A percentile compares a stretch with the other conserved stretches of the same genome.
Conservation (phyloP, 2,329 filamentous ascomycete species). For the Paraphaeosphaeria sporulosa region DNA sequence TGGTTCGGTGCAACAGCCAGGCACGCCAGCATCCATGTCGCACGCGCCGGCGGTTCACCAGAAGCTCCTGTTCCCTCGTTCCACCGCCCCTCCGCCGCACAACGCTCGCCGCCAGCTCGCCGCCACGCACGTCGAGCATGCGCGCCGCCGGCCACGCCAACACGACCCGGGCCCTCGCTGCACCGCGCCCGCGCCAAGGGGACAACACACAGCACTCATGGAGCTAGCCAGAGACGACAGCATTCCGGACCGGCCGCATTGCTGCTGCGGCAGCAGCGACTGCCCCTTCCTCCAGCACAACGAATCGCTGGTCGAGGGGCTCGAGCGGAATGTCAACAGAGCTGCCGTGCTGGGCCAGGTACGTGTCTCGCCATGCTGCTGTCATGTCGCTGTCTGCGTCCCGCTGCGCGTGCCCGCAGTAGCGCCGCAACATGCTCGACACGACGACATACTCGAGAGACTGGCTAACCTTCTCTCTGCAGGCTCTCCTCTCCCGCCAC, state of each 20-base stretch:
- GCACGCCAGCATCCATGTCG: constrained; percentile 2
- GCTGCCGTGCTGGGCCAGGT: constrained; percentile 93
- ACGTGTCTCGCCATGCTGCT: constrained; percentile 55
- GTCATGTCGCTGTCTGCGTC: constrained; percentile 15
- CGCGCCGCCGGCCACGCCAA: constrained; percentile 18
- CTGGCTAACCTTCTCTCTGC: constrained; percentile 72
- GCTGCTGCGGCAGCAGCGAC: constrained; percentile 85
- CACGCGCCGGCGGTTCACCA: constrained; percentile 3
- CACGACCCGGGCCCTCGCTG: constrained; percentile 14
- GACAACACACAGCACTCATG: constrained; percentile 11
- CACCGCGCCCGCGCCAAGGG: constrained; percentile 9
- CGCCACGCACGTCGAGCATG: constrained; percentile 28
- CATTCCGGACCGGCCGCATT: constrained; percentile 54
- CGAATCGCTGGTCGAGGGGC: constrained; percentile 74
- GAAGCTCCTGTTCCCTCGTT: background rate
- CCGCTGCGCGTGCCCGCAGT: constrained; percentile 20
- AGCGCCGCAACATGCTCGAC: constrained; percentile 7
- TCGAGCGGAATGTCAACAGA: constrained; percentile 87
- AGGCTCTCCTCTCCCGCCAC: constrained; percentile 91
- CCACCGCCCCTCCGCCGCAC: constrained; percentile 16
- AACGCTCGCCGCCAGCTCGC: background rate
- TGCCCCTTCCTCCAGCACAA: constrained; percentile 86
- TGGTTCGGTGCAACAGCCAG: constrained; percentile 5
- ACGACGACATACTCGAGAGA: constrained; percentile 1
- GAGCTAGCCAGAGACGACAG: constrained; percentile 28